Evolutionary conservation across 2,329 filamentous ascomycete species (phyloP), one percentile per base, ranked within the genome.

Genomic region (Pseudodiploospora longispora): DNA sequence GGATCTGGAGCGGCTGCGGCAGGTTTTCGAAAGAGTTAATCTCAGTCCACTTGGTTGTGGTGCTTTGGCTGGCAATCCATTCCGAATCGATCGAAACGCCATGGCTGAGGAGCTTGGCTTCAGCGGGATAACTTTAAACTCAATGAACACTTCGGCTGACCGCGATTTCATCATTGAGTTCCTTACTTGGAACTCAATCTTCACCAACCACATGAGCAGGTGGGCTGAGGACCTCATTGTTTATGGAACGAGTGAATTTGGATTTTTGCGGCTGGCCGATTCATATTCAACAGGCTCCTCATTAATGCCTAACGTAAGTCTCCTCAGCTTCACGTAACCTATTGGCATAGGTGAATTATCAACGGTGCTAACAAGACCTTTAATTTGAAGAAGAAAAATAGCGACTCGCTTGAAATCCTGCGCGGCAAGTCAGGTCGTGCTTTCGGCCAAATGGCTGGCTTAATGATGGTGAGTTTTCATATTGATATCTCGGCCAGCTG

Each of bases 171-270:
- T 85, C 5, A 74, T 83, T 52, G 84, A 88, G 63, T 80, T 77
- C 3, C 75, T 88, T 63, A 77, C 82, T 59, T 87, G 83, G 81
- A 78, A 76, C 10, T 74, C 75, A 27, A 80, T 80, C 50, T 71
- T 87, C 50, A 87, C 83, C 75, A 73, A 75, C 47, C 84, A 88
- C 62, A 71, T 87, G 50, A 82, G 76, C 35, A 78, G 83, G 47
- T 86, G 82, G 78, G 76, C 78, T 6, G 83, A 87, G 59, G 84
- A 88, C 56, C 64, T 88, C 48, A 87, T 87, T 63, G 74, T 87
- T 28, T 58, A 57, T 27, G 54, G 52, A 0, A 53, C 54, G 8
- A 41, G 46, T 9, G 56, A 58, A 42, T 55, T 58, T 32, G 42
- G 51, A 5, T 58, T 56, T 19, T 27, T 43, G 1, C 50, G 50